These are phyloP conservation scores for Lasiosphaeriaceae sp. DNA, from an alignment of 495 filamentous ascomycete species.

Conservation along the genomic window DNA sequence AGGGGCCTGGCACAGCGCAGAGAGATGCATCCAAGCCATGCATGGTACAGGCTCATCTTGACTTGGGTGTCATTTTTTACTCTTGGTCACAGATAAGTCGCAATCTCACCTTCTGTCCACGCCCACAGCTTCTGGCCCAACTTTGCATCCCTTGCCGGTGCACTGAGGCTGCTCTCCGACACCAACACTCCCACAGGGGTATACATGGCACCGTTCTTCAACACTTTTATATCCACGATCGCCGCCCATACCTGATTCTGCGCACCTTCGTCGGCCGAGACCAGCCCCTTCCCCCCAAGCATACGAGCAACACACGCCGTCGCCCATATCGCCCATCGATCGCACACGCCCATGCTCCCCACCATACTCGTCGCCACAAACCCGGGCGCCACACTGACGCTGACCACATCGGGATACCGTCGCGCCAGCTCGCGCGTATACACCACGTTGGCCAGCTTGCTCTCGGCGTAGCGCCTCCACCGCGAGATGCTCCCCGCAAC, in stretches of 20 bases:
- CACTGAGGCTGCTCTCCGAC: background rate
- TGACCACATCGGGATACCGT: constrained; percentile 53
- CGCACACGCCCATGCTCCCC: constrained; percentile 2
- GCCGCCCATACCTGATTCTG: constrained; percentile 18
- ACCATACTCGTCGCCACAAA: constrained; percentile 39
- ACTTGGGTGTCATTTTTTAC: too few relatives aligned
- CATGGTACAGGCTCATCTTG: too few relatives aligned
- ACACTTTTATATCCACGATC: background rate
- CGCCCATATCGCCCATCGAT: background rate
- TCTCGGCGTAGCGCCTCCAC: constrained; percentile 39
- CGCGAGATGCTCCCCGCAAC: background rate
- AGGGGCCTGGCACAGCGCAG: too few relatives aligned
- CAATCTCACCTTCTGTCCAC: constrained; percentile 9
- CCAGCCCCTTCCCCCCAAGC: background rate
- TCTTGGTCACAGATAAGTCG: background rate
- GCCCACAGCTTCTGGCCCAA: constrained; percentile 17
- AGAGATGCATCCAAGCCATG: too few relatives aligned
- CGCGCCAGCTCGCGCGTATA: constrained; percentile 55
- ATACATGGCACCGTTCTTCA: constrained; percentile 15
- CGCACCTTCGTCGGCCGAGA: constrained; percentile 14
- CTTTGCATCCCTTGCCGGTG: constrained; percentile 1
- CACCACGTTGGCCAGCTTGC: constrained; percentile 43
- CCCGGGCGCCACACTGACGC: constrained; percentile 62
- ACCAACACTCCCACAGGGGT: constrained; percentile 13
- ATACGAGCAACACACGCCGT: background rate